Evolutionary conservation across 2,329 filamentous ascomycete genomes (phyloP), one percentile per base, ranked within the genome.

Genomic region (Apiospora koreana): DNA sequence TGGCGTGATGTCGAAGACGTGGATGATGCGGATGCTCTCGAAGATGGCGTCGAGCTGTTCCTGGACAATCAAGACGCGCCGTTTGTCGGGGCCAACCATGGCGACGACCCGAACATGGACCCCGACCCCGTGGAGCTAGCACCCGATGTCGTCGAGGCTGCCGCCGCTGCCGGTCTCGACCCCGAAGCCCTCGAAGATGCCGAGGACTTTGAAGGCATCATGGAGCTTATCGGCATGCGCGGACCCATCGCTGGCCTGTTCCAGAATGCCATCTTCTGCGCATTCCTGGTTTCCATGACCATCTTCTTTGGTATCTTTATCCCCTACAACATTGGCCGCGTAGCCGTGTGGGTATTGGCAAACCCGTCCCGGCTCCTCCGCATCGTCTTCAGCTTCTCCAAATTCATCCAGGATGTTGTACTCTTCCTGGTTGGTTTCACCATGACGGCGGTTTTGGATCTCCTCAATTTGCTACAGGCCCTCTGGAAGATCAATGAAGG

Each of bases 151-250:
- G 84, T 89, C 28, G 89, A 89, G 68, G 92, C 88, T 62, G 91
- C 88, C n/a, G 87, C 87, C 25, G 89, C 88, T 66, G 90, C 89
- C 21, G 92, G 88, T 10, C 83, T 95, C 41, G 94, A 97, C 69
- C 87, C 89, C 69, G 91, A 93, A 74, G 92, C 91, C 12, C 87
- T 94, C 54, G 93, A 95, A 58, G 93, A 98, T 74, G 93, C 93
- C 12, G 96, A 99, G 81, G 96, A 99, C 77, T 90, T 99, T 21
- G 96, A 99, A 79, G 96, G 96, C 0, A 93, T 99, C 68, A 91
- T 99, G 85, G 96, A 99, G 80, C 88, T 99, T 21, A 92, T 99
- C 71, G 96, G 96, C 46, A 97, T 99, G 93, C 94, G 97, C 77
- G 96, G 96, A 0, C 96, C 96, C 0, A 86, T 99, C 3, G 92